Conservation (phyloP, 1,139 yeast genomes). For the Casaregolazyma suthepensis region DNA sequence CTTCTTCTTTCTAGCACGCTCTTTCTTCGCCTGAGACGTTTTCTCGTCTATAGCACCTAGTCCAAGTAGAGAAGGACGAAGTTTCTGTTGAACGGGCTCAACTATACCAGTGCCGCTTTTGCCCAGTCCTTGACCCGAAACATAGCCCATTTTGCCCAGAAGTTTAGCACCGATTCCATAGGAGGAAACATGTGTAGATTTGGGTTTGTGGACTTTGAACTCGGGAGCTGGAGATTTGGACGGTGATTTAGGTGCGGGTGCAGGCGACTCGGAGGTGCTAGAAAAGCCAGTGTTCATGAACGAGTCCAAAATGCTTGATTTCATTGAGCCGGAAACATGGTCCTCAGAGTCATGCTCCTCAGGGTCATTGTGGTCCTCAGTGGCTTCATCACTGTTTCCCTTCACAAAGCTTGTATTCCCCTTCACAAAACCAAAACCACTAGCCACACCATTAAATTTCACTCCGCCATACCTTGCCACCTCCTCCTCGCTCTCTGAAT, state of each 20-base stretch:
- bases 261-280: neutral
- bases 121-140: constrained; percentile 80
- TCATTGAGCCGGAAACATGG: neutral
- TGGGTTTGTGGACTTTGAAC: neutral
- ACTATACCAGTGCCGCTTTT: constrained; percentile 61
- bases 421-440: neutral
- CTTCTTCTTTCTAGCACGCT: constrained; percentile 14
- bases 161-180: constrained; percentile 87
- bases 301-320: neutral
- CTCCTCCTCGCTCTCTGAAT: neutral
- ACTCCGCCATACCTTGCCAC: neutral
- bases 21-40: constrained; percentile 22
- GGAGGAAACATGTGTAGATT: constrained; percentile 9
- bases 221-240: neutral
- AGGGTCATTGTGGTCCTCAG: neutral
- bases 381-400: neutral
- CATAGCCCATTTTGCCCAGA: constrained; percentile 81
- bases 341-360: neutral
- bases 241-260: neutral
- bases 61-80: constrained; percentile 61
- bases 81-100: constrained; percentile 66
- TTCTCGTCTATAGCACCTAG: constrained; percentile 55
- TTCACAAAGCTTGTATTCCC: neutral
- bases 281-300: neutral
- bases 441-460: neutral